Evolutionary conservation across 2,329 filamentous ascomycete species (phyloP), one percentile per base, ranked within the genome.

Genomic region (Talaromyces sp.): DNA sequence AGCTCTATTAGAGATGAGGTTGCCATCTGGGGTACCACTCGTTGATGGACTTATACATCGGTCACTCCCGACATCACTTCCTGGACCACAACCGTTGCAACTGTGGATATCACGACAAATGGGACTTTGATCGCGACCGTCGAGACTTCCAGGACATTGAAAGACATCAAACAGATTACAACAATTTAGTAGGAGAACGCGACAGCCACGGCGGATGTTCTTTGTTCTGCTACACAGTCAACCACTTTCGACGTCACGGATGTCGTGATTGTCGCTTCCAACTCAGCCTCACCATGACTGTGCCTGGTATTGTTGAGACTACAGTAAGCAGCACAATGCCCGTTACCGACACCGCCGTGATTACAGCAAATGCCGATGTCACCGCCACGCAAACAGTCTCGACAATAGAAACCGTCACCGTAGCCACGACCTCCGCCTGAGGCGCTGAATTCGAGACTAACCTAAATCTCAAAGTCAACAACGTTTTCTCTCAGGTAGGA

Each of bases 381-480:
- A 55, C 31, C 16, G 28, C 31, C 50, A 55, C 33, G 4, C 52
- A 33, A 11, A 55, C 31, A 55, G 37, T 31, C 8, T 55, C 52
- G 14, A 55, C 52, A 31, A 55, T 31, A 31, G 23, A 11, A 14
- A 55, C 33, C n/a, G 33, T 55, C 11, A 55, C 52, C 11, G 52
- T 31, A 33, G 37, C 50, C 18, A 8, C 50, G n/a, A 55, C 59
- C 35, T 33, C 35, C 8, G 40, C 7, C 14, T 42, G 23, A 16
- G 35, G 59, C 28, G 23, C 18, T 23, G 56, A 52, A 4, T 33
- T 61, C 12, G 52, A 55, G n/a, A 48, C 40, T n/a, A 61, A 61
- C 18, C 48, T 48, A 2, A 23, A 21, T 21, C 40, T 52, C 12
- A 1, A 55, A 1, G 59, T 50, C 23, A 44, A 55, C 46, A 31